Evolutionary conservation across 805 yeast genomes (phyloP).

Genomic region (Teunomyces aglyptinius): DNA sequence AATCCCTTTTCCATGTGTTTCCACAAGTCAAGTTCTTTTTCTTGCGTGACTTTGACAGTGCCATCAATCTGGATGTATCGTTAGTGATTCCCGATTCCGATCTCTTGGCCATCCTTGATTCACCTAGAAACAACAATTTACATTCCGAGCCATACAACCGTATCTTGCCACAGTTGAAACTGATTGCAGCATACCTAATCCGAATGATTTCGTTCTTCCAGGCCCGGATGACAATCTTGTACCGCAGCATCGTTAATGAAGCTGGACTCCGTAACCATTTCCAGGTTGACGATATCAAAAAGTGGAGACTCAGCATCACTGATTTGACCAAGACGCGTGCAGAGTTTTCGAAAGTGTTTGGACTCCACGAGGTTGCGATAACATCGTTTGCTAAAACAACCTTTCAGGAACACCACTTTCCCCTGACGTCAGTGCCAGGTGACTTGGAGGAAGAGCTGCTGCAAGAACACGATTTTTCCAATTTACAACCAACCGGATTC

Average conservation of each 20-base stretch:
- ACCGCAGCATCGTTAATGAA: constrained; percentile 28
- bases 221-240: constrained; percentile 26
- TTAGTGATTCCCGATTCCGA: constrained; percentile 21
- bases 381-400: constrained; percentile 8
- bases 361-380: constrained; percentile 26
- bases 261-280: constrained; percentile 11
- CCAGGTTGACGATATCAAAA: constrained; percentile 18
- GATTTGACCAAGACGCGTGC: constrained; percentile 22
- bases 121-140: constrained; percentile 5
- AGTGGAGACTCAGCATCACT: constrained; percentile 27
- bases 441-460: neutral
- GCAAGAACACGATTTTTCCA: neutral
- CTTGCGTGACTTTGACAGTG: constrained; percentile 39
- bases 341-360: constrained; percentile 19
- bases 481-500: neutral
- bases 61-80: constrained; percentile 39
- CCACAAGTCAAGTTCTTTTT: constrained; percentile 43
- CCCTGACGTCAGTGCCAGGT: neutral
- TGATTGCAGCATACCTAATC: constrained; percentile 27
- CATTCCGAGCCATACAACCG: constrained; percentile 15
- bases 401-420: constrained; percentile 10
- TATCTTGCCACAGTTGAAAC: constrained; percentile 15
- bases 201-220: constrained; percentile 31
- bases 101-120: neutral
- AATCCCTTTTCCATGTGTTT: constrained; percentile 31